Evolutionary conservation across 2,329 filamentous ascomycete species (phyloP).

Genomic region (Rosellinia necatrix): DNA sequence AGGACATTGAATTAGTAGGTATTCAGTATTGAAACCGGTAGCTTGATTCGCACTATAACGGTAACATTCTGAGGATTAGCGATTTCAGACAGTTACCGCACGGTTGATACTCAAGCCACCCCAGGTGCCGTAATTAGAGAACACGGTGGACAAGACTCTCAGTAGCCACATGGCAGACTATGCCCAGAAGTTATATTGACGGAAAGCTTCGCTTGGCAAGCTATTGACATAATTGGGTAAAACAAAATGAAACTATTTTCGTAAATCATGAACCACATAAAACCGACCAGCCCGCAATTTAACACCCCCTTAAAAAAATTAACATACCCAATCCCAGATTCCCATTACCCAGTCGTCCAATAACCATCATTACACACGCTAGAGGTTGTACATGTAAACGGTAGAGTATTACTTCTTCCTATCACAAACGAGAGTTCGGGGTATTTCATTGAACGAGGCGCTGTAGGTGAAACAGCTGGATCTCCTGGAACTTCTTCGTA

Average conservation of each 20-base stretch:
- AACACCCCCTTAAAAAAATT: too few relatives aligned
- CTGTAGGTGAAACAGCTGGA: constrained; percentile 15
- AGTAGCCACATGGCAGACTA: background rate
- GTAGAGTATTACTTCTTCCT: constrained; percentile 1
- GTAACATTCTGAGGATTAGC: too few relatives aligned
- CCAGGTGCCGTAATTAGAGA: background rate
- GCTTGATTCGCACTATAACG: too few relatives aligned
- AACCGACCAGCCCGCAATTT: constrained; percentile 14
- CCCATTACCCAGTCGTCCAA: constrained; percentile 4
- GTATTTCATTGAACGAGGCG: constrained; percentile 9
- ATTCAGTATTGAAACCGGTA: too few relatives aligned
- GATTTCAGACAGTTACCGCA: too few relatives aligned
- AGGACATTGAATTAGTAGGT: too few relatives aligned
- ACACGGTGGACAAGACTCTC: background rate
- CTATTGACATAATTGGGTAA: background rate
- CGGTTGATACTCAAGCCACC: too few relatives aligned
- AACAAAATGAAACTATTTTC: constrained; percentile 7
- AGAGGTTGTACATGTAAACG: constrained; percentile 10
- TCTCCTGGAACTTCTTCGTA: constrained; percentile 4
- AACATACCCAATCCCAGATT: background rate
- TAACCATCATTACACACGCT: constrained; percentile 7
- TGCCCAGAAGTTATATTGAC: background rate
- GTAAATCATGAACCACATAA: background rate
- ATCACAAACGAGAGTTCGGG: constrained; percentile 1
- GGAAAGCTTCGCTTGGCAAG: background rate